These are phyloP conservation scores for Agrocybe chaxingu DNA, from an alignment of 768 basidiomycete genomes.

Conservation along the genomic window DNA sequence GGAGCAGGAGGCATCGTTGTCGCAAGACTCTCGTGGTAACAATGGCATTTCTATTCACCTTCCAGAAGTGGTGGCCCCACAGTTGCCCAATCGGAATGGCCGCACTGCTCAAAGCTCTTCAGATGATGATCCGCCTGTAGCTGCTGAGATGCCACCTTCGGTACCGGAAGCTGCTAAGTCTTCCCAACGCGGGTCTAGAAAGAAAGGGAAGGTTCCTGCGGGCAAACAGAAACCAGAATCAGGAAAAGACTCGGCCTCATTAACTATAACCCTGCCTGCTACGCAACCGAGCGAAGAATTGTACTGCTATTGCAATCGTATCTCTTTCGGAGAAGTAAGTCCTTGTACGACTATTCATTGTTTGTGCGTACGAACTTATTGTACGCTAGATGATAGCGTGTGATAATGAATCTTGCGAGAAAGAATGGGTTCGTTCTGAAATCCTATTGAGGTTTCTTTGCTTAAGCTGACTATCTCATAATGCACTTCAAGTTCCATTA, in stretches of 20 bases:
- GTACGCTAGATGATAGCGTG: constrained; percentile 78
- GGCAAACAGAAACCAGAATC: constrained; percentile 9
- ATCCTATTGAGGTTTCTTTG: not conserved
- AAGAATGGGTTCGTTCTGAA: constrained; percentile 75
- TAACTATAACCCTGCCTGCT: constrained; percentile 37
- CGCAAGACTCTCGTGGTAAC: constrained; percentile 20
- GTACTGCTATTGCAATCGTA: constrained; percentile 82
- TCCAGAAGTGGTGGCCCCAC: constrained; percentile 59
- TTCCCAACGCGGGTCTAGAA: not conserved
- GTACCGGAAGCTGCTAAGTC: not conserved
- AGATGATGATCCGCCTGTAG: too few relatives aligned
- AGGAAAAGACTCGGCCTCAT: constrained; percentile 20
- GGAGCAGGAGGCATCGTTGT: constrained; percentile 42
- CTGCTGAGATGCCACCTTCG: not conserved
- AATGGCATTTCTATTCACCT: constrained; percentile 47
- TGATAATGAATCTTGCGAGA: constrained; percentile 64
- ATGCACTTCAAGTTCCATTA: constrained; percentile 60
- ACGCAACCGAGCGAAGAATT: constrained; percentile 40
- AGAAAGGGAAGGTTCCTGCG: constrained; percentile 7
- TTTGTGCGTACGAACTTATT: constrained; percentile 10
- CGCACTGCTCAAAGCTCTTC: constrained; percentile 1
- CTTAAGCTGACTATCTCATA: constrained; percentile 4
- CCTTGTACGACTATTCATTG: constrained; percentile 6
- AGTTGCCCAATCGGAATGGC: constrained; percentile 39
- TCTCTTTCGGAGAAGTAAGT: constrained; percentile 77